Evolutionary conservation across 2,329 filamentous ascomycete genomes (phyloP).

Genomic region (Teratosphaeria destructans): DNA sequence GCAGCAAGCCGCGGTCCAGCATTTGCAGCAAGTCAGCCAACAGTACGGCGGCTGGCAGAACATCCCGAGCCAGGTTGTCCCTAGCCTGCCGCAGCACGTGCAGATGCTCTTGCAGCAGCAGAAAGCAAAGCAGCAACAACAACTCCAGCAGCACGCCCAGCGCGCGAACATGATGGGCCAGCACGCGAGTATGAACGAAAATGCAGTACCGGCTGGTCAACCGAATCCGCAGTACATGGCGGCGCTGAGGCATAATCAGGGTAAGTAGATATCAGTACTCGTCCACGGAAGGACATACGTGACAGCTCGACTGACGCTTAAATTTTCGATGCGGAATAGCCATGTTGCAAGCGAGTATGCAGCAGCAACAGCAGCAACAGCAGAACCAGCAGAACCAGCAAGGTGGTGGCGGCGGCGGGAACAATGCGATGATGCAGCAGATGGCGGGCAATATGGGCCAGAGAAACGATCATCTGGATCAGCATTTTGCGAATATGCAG

Average conservation of each 20-base stretch:
- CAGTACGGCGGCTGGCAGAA: conserved; percentile 7
- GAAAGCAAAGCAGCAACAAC: conserved; percentile 5
- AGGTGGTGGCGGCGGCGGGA: conserved; percentile 12
- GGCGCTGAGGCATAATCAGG: conserved; percentile 21
- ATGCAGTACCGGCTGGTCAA: conserved; percentile 21
- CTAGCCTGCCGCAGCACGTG: conserved; percentile 7
- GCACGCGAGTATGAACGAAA: conserved; percentile 7
- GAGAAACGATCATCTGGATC: conserved; percentile 12
- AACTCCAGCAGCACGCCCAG: conserved; percentile 14
- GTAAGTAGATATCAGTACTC: conserved; percentile 10
- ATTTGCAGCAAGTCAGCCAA: conserved; percentile 9
- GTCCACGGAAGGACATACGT: conserved; percentile 3
- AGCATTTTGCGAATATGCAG: conserved; percentile 23
- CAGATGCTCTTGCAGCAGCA: conserved; percentile 14
- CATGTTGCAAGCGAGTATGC: background rate
- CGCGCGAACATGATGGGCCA: conserved; percentile 11
- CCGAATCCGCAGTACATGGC: conserved; percentile 26
- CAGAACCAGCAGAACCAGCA: conserved; percentile 8
- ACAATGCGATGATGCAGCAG: conserved; percentile 13
- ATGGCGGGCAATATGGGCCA: conserved; percentile 10
- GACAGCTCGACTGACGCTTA: background rate
- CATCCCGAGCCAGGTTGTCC: conserved; percentile 13
- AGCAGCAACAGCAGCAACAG: conserved; percentile 8
- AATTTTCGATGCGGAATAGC: background rate
- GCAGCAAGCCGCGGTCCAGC: conserved; percentile 4